phyloP scores from a whole-genome alignment of 2,329 filamentous ascomycete species.

The Biscogniauxia mediterranea region DNA sequence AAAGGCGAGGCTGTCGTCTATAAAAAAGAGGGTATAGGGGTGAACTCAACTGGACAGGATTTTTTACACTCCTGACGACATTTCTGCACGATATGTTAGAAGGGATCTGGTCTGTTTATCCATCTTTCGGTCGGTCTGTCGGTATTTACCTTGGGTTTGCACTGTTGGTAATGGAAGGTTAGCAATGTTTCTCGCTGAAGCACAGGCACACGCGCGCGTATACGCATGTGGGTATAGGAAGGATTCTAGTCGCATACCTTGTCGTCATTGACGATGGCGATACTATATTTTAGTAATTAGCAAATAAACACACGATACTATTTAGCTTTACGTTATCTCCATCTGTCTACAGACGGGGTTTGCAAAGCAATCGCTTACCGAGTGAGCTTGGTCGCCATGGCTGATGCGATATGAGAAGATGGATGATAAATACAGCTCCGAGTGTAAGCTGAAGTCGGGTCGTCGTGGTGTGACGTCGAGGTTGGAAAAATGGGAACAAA shows the following conservation, averaged over 20 bases:
- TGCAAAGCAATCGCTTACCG: constrained; percentile 58
- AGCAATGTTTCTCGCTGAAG: constrained; percentile 7
- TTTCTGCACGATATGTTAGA: constrained; percentile 59
- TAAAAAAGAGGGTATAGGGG: neutral
- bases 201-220: neutral
- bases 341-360: no score
- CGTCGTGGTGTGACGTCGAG: neutral
- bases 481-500: neutral
- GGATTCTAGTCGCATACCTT: constrained; percentile 61
- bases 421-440: neutral
- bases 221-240: neutral
- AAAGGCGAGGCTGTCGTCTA: neutral
- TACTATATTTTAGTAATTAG: constrained; percentile 54
- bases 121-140: constrained; percentile 8
- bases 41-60: constrained; percentile 58
- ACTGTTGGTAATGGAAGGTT: constrained; percentile 48
- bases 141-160: constrained; percentile 74
- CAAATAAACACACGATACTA: constrained; percentile 1
- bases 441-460: neutral
- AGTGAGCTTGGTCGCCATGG: constrained; percentile 91
- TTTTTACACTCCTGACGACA: constrained; percentile 99
- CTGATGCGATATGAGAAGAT: neutral
- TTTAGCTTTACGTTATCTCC: constrained; percentile 1
- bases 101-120: neutral
- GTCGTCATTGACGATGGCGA: constrained; percentile 98